Base-by-base conservation (phyloP, 371 early-diverging fungal species). In the Umbelopsis sp. region DNA sequence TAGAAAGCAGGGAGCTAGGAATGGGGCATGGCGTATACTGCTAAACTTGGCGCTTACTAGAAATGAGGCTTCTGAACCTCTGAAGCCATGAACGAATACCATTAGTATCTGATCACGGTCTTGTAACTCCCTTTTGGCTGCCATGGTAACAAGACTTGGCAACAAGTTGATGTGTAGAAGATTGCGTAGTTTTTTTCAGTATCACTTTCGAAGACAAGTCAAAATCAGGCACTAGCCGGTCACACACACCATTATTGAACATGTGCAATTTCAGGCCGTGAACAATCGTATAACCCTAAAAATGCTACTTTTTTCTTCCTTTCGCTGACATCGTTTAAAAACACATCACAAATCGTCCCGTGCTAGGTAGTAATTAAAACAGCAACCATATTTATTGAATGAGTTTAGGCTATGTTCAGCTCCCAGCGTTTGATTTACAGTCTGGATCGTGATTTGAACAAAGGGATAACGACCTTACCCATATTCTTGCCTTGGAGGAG, bases 51-150 rank as follows among this genome's bases (percentile, higher is more conserved):
- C 29, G 18, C 20, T 41, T 29, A 44, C 38, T 10, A 71, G 78
- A 80, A 72, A 82, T 76, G 66, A 85, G 81, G 50, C 76, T 78
- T 81, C 82, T 10, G 77, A 71, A 12, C 89, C 87, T 65, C 81
- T 76, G 70, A 86, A 89, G 10, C 89, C 89, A 71, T 89, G 89
- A 24, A 87, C 73, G 68, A 87, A 89, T 22, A 87, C 70, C 7
- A 87, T 74, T 4, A 89, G 66, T 1, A 86, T 70, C 65, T 69
- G 73, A 53, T 81, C 81, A 12, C 29, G 25, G 14, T 57, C 57
- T 35, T 57, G 57, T 16, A 57, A 35, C 14, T 29, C 5, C 18
- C 37, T 57, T 14, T 29, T 35, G 7, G 35, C 2, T 57, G 29
- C 57, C 57, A 57, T 57, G 29, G 10, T 35, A 35, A 11, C 11